A percentile compares a stretch with the other conserved stretches of the same genome.
These are phyloP conservation scores for Fusarium domesticum DNA, from an alignment of 2,329 filamentous ascomycete genomes.

Conservation along the genomic window DNA sequence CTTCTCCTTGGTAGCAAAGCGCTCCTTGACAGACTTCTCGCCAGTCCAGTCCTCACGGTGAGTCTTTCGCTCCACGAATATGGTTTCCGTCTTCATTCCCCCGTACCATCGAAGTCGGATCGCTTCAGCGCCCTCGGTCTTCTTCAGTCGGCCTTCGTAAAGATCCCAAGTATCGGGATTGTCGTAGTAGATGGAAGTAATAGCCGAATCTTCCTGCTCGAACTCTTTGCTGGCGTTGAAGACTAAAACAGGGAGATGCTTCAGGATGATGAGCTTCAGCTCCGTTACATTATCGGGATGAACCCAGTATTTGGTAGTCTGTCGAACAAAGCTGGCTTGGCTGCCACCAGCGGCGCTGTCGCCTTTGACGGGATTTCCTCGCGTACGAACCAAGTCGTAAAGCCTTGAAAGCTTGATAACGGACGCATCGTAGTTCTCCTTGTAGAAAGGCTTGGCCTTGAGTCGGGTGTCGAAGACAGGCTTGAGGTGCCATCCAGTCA, in stretches of 20 bases:
- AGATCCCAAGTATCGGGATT: constrained; percentile 92
- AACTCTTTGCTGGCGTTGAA: constrained; percentile 99
- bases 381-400: constrained; percentile 90
- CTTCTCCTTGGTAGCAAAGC: constrained; percentile 95
- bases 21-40: constrained; percentile 97
- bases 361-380: constrained; percentile 87
- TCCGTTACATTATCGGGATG: constrained; percentile 98
- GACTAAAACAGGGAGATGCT: constrained; percentile 93
- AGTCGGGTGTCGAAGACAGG: constrained; percentile 94
- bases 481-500: constrained; percentile 87
- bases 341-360: constrained; percentile 87
- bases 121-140: constrained; percentile 95
- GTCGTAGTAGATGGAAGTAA: constrained; percentile 98
- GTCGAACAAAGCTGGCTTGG: constrained; percentile 93
- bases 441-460: constrained; percentile 97
- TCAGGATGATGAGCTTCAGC: constrained; percentile 94
- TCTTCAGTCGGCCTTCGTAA: constrained; percentile 91
- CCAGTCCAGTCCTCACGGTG: constrained; percentile 99
- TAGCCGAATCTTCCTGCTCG: constrained; percentile 83
- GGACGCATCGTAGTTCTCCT: constrained; percentile 96
- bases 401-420: constrained; percentile 92
- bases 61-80: constrained; percentile 96
- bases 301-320: constrained; percentile 99
- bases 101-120: constrained; percentile 97
- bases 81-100: constrained; percentile 90